phyloP scores from a whole-genome alignment of 179 eudicot genomes.

The Silene noctiflora region DNA sequence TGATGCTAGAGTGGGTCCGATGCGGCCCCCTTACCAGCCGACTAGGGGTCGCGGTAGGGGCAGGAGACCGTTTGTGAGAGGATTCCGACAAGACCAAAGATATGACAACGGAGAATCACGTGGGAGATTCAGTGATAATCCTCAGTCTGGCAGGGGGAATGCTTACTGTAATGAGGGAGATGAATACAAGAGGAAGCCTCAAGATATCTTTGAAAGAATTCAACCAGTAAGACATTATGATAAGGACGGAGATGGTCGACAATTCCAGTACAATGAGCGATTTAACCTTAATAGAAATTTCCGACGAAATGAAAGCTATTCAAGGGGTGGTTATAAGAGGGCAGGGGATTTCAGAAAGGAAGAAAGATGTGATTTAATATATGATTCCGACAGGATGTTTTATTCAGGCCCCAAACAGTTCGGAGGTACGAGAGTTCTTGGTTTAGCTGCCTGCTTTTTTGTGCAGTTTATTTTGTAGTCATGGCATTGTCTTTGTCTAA shows the following conservation, averaged over 20 bases:
- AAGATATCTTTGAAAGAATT: constrained; percentile 37
- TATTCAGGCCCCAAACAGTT: constrained; percentile 28
- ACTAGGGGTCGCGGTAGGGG: constrained; percentile 33
- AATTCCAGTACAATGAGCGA: constrained; percentile 43
- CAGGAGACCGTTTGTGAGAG: constrained; percentile 48
- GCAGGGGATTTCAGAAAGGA: constrained; percentile 38
- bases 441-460: not conserved
- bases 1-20: constrained; percentile 41
- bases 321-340: constrained; percentile 32
- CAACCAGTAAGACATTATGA: constrained; percentile 40
- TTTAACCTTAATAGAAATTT: constrained; percentile 28
- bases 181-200: constrained; percentile 39
- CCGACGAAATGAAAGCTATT: constrained; percentile 23
- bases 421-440: constrained; percentile 29
- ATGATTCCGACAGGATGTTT: constrained; percentile 27
- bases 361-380: constrained; percentile 30
- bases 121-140: constrained; percentile 41
- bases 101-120: constrained; percentile 36
- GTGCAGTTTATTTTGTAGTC: not conserved
- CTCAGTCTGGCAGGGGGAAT: constrained; percentile 39
- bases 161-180: constrained; percentile 26
- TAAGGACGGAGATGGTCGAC: constrained; percentile 33
- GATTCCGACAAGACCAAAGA: constrained; percentile 35
- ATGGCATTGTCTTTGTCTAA: too few species aligned
- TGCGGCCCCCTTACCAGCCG: constrained; percentile 42